Conservation (phyloP, 2,329 filamentous ascomycete species). For the Aspergillus sojae region DNA sequence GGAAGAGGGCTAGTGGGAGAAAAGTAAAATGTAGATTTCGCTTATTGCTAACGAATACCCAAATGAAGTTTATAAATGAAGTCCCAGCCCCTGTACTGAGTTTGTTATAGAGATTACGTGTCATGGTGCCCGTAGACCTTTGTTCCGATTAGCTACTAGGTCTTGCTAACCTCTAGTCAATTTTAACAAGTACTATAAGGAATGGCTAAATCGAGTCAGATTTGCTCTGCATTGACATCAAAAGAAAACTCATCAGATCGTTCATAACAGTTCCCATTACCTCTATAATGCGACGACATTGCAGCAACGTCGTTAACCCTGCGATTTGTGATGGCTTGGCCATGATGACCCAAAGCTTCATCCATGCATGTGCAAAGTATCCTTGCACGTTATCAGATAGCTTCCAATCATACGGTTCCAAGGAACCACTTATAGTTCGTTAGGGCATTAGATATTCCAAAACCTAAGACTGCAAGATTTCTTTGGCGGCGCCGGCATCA, state of each 20-base stretch:
- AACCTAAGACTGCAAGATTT: constrained; percentile 18
- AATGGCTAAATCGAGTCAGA: constrained; percentile 3
- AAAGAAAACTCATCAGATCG: constrained; percentile 18
- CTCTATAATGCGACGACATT: constrained; percentile 16
- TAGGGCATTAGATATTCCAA: not conserved
- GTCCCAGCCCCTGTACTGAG: not conserved
- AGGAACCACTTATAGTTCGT: not conserved
- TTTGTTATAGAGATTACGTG: not conserved
- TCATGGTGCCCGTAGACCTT: not conserved
- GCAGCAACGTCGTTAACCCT: not conserved
- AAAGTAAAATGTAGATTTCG: not conserved
- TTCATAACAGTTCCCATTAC: constrained; percentile 20
- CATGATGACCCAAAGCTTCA: not conserved
- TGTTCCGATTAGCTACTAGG: not conserved
- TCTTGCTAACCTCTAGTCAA: not conserved
- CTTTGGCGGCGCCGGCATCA: constrained; percentile 49
- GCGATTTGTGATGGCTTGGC: not conserved
- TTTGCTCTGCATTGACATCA: constrained; percentile 3
- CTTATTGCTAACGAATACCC: not conserved
- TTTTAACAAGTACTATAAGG: not conserved
- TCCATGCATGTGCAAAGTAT: not conserved
- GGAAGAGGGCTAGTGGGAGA: constrained; percentile 63
- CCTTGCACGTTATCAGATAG: not conserved
- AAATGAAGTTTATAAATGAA: not conserved
- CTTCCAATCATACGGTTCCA: not conserved